These are phyloP conservation scores for Melaleuca alternifolia DNA, from an alignment of 345 rosid genomes.

Conservation along the genomic window DNA sequence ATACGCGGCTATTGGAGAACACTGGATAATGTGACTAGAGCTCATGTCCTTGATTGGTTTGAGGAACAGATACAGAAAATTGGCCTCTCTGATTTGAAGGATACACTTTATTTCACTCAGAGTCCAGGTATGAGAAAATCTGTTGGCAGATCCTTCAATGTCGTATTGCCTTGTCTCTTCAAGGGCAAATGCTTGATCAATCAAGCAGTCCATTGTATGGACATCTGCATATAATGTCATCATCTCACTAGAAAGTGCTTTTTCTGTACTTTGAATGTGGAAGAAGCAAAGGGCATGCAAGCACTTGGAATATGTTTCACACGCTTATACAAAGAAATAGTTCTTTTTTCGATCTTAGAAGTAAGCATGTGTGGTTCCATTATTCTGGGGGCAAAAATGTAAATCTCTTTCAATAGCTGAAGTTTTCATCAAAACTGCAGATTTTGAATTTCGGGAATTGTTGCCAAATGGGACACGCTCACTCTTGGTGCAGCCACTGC, in stretches of 20 bases:
- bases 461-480: conserved; percentile 65
- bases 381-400: background rate
- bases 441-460: conserved; percentile 40
- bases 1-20: conserved; percentile 84
- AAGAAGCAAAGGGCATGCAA: background rate
- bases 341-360: background rate
- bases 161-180: background rate
- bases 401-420: background rate
- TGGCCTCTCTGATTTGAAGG: conserved; percentile 55
- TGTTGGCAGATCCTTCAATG: background rate
- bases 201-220: background rate
- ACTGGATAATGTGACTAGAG: conserved; percentile 38
- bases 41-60: conserved; percentile 49
- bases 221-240: background rate
- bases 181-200: background rate
- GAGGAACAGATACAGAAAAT: conserved; percentile 36
- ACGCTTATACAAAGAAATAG: background rate
- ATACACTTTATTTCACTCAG: conserved; percentile 63
- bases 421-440: conserved; percentile 25
- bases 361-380: background rate
- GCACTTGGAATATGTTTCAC: background rate
- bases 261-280: background rate
- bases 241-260: background rate
- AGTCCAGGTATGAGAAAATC: conserved; percentile 35
- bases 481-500: conserved; percentile 51